Evolutionary conservation across 1,139 yeast species (phyloP), one percentile per base, ranked within the genome.

Genomic region (Geotrichum carabidarum): DNA sequence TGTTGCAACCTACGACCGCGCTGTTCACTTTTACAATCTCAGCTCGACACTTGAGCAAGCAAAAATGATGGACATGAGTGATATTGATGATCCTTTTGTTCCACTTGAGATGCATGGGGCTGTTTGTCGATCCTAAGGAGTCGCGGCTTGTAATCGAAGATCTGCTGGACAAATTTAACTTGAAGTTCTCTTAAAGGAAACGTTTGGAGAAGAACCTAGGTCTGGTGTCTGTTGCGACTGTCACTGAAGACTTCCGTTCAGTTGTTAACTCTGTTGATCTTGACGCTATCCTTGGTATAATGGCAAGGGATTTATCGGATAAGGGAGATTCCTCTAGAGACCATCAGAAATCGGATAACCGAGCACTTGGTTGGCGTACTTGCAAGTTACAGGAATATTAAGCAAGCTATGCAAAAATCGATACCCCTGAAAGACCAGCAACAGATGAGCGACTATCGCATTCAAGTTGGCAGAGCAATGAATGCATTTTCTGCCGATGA

Each of bases 181-280:
- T 54, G 88, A 84, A 58, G 71, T 71, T 34, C 65, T 75, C 34
- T 74, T 76, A 55, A 70, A 71, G 14, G 71, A 73, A 18, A 78
- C 76, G 51, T 66, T 65, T 47, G 74, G 78, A 12, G 83, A 84
- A 27, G 94, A 86, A 61, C 85, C 90, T 0, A 84, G 90, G 36
- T 86, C 80, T 65, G 95, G 96, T 80, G 88, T 1, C 82, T 57
- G 84, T 84, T n/a, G 81, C 89, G 48, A 88, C 95, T 0, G 93
- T 89, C 11, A 81, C 94, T 8, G 86, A 84, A 60, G 78, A 87
- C 54, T 74, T 86, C 51, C 80, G 80, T 55, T 91, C 86, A 54
- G 84, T 88, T 3, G 86, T 88, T 72, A 81, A 83, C 60, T 87
- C 84, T 68, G 83, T 86, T n/a, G 96, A 91, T 67, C 87, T 86